A percentile compares a stretch with the other conserved stretches of the same genome.
Conservation (phyloP, 2,329 filamentous ascomycete genomes). For the Plectosphaerella plurivora region DNA sequence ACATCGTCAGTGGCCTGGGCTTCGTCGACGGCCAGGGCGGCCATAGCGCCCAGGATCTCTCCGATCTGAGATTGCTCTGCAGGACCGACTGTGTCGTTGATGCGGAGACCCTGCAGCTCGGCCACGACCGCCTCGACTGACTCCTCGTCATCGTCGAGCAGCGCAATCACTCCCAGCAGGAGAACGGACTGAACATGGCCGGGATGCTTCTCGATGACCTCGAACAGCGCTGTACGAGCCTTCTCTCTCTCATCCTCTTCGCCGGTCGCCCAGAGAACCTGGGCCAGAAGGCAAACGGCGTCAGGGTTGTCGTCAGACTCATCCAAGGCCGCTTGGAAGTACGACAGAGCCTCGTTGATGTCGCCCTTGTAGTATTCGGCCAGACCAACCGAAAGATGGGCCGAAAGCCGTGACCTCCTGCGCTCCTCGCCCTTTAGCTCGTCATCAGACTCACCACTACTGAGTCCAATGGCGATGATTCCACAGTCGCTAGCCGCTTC, state of each 20-base stretch:
- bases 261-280: constrained; percentile 90
- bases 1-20: constrained; percentile 38
- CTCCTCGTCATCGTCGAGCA: constrained; percentile 75
- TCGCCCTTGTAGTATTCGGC: constrained; percentile 69
- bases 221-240: constrained; percentile 76
- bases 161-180: constrained; percentile 77
- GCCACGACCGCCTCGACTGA: constrained; percentile 74
- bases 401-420: constrained; percentile 70
- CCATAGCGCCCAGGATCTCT: constrained; percentile 71
- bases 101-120: constrained; percentile 70
- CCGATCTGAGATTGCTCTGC: constrained; percentile 66
- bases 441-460: constrained; percentile 64
- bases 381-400: constrained; percentile 80
- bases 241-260: constrained; percentile 68
- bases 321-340: constrained; percentile 74
- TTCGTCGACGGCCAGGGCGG: constrained; percentile 47
- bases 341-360: constrained; percentile 66
- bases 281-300: constrained; percentile 79
- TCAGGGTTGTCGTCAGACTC: constrained; percentile 76
- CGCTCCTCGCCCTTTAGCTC: constrained; percentile 62
- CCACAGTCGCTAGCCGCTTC: constrained; percentile 72
- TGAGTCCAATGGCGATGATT: constrained; percentile 74
- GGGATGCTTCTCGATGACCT: constrained; percentile 68
- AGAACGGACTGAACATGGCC: constrained; percentile 76
- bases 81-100: constrained; percentile 57